Conservation (phyloP, 148 eudicot species). For the Fagopyrum tataricum region DNA sequence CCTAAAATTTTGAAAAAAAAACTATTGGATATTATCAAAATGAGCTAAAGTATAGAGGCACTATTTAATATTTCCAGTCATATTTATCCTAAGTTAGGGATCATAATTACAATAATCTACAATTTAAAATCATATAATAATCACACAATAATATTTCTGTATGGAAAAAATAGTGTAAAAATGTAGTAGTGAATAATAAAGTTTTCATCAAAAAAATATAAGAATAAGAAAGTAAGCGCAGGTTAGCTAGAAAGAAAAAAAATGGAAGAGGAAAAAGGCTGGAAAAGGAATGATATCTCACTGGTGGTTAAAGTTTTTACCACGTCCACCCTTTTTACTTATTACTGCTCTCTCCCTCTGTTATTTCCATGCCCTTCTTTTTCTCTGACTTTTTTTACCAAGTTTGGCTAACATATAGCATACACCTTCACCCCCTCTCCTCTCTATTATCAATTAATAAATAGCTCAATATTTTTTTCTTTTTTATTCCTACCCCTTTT, state of each 20-base stretch:
- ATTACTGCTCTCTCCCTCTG: neutral
- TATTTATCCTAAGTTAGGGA: too few species aligned
- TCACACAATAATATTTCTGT: neutral
- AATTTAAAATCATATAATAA: neutral
- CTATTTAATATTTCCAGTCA: too few species aligned
- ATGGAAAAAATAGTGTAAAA: neutral
- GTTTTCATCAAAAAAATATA: too few species aligned
- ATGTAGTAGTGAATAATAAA: neutral
- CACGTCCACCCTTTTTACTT: neutral
- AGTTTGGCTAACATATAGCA: neutral
- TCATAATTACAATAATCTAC: too few species aligned
- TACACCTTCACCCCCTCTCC: neutral
- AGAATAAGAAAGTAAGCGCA: neutral
- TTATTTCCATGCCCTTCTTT: slow-evolving; percentile 7
- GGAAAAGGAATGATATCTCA: slow-evolving; percentile 13
- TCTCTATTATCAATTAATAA: too few species aligned
- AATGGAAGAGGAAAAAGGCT: neutral
- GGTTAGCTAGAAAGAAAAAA: neutral
- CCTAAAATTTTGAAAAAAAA: too few species aligned
- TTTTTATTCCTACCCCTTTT: too few species aligned
- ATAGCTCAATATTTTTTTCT: too few species aligned
- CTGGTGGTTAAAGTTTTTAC: slow-evolving; percentile 7
- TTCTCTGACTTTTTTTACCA: slow-evolving; percentile 9
- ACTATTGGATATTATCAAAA: too few species aligned
- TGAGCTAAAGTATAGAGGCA: too few species aligned